These are phyloP conservation scores for Incumbomyces delicatus DNA, from an alignment of 2,329 filamentous ascomycete species.

Conservation along the genomic window DNA sequence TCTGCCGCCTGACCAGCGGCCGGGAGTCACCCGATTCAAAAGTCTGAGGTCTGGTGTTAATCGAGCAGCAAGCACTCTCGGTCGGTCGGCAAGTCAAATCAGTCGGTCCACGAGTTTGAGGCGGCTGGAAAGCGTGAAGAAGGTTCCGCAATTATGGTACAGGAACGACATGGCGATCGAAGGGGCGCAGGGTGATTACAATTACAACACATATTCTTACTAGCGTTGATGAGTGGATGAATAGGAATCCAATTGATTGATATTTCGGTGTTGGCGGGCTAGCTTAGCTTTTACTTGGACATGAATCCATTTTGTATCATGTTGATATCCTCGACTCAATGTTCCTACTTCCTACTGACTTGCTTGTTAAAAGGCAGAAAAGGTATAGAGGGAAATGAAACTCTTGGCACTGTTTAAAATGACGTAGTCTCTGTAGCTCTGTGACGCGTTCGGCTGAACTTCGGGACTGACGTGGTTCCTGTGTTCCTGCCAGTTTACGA, in stretches of 20 bases:
- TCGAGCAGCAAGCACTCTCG: conserved; percentile 44
- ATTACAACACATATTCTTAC: conserved; percentile 16
- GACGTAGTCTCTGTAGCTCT: too few relatives aligned
- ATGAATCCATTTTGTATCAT: conserved; percentile 7
- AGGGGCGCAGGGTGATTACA: conserved; percentile 11
- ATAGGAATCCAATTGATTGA: too few relatives aligned
- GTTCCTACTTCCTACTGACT: too few relatives aligned
- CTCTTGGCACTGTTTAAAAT: too few relatives aligned
- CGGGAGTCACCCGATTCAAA: conserved; percentile 20
- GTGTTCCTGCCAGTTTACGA: too few relatives aligned
- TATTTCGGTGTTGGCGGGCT: not conserved
- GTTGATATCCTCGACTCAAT: too few relatives aligned
- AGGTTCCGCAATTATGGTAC: conserved; percentile 19
- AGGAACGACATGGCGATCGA: conserved; percentile 18
- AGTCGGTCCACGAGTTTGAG: conserved; percentile 87
- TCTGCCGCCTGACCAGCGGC: conserved; percentile 10
- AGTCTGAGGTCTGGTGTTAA: conserved; percentile 18
- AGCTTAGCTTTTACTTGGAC: not conserved
- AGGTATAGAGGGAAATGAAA: too few relatives aligned
- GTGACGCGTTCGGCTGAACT: too few relatives aligned
- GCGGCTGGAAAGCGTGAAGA: conserved; percentile 58
- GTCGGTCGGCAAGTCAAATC: conserved; percentile 58
- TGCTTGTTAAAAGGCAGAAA: too few relatives aligned
- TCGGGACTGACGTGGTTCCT: too few relatives aligned
- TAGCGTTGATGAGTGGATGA: not conserved